Base-by-base conservation (phyloP, 2,329 filamentous ascomycete species). In the Colletotrichum orbiculare region DNA sequence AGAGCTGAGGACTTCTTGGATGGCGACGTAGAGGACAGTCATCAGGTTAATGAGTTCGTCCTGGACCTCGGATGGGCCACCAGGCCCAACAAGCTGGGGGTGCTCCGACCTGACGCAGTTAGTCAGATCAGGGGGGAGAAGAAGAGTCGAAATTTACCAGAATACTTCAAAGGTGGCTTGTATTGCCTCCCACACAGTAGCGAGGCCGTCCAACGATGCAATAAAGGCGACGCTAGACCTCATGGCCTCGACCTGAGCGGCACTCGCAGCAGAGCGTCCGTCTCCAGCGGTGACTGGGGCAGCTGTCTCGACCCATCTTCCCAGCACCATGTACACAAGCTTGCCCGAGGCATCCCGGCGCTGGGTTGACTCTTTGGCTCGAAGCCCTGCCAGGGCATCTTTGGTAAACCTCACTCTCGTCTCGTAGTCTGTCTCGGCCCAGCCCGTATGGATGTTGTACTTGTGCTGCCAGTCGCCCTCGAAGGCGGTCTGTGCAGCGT, bases 401-500 rank as follows among this genome's bases (percentile, higher is more conserved):
- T 81, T 76, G 41, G 92, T 78, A 73, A 93, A 93, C 42, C 79
- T 78, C 62, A 79, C 76, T 64, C 85, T 82, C 55, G 82, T 81
- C 64, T 87, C 84, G 34, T 85, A 78, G 25, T 86, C 83, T 5
- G 87, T 87, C 45, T 89, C 85, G 57, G 89, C 82, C 93, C 94
- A 97, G 41, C 87, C 81, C 46, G 79, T 74, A 38, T 81, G 78
- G 62, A 61, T 73, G 50, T 69, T 73, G 54, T 61, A 79, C 65
- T 87, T 84, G 25, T 84, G 81, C 70, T 85, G 79, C 92, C 92
- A 97, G 73, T 90, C 87, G 74, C 88, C 87, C 68, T 94, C 87
- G 73, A 97, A 98, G 2, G 90, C 89, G 42, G 88, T 84, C 73
- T 92, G 92, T 17, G 92, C 90, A 57, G 89, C 87, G 57, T 91